Evolutionary conservation across 192 early-diverging fungal species (phyloP).

Genomic region (Funneliformis mosseae): DNA sequence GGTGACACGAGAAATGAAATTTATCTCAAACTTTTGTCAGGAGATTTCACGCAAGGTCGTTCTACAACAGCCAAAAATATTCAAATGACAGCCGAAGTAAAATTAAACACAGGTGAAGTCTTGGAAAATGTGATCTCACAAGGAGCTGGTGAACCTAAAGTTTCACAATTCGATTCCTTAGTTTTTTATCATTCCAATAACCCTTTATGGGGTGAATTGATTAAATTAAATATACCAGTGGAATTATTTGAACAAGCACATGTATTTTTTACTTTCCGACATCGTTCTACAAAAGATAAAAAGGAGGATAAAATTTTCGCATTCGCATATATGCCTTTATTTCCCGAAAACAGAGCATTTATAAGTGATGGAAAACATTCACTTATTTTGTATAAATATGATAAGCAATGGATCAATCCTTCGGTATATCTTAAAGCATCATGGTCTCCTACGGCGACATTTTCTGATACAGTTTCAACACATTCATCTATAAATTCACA

Average conservation of each 20-base stretch:
- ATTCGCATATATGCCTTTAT: conserved; percentile 60
- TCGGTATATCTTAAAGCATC: conserved; percentile 53
- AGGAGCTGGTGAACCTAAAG: conserved; percentile 43
- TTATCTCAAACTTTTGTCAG: conserved; percentile 59
- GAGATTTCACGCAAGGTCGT: conserved; percentile 57
- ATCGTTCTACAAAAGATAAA: conserved; percentile 41
- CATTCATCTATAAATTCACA: conserved; percentile 20
- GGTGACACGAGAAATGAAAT: conserved; percentile 59
- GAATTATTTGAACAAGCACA: conserved; percentile 60
- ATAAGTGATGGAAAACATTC: conserved; percentile 62
- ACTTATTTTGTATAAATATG: conserved; percentile 65
- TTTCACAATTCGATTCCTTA: conserved; percentile 55
- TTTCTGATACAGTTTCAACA: conserved; percentile 3
- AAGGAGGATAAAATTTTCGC: conserved; percentile 57
- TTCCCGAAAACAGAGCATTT: conserved; percentile 52
- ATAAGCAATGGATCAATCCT: conserved; percentile 46
- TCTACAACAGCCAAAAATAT: conserved; percentile 52
- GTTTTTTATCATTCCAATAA: conserved; percentile 62
- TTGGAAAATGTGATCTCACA: conserved; percentile 56
- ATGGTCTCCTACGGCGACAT: conserved; percentile 43
- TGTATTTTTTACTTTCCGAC: conserved; percentile 61
- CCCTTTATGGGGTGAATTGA: conserved; percentile 66
- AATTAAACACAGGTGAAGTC: conserved; percentile 55
- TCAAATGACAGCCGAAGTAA: conserved; percentile 61
- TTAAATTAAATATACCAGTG: conserved; percentile 62